phyloP scores from a whole-genome alignment of 768 basidiomycete species.

The Lentinula edodes region DNA sequence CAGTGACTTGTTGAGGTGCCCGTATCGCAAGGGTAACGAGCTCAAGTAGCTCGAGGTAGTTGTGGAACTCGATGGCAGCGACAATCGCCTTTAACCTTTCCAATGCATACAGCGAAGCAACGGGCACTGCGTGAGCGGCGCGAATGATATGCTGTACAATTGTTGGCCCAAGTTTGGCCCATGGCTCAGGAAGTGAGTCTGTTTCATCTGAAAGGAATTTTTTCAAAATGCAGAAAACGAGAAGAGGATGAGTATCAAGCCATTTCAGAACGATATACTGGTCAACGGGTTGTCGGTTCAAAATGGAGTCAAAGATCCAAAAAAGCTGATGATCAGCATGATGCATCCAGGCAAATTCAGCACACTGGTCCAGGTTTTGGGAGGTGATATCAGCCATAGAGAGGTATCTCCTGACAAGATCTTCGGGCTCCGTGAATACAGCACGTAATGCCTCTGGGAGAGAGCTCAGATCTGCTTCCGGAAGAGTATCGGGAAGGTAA shows the following conservation, averaged over 20 bases:
- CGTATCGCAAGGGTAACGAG: constrained; percentile 47
- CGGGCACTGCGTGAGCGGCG: constrained; percentile 47
- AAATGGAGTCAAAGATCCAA: constrained; percentile 38
- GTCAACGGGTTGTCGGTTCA: constrained; percentile 25
- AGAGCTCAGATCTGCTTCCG: constrained; percentile 32
- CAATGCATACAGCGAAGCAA: constrained; percentile 52
- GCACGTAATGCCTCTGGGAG: neutral
- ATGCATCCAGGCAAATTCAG: constrained; percentile 39
- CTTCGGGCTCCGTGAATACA: neutral
- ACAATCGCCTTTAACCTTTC: constrained; percentile 50
- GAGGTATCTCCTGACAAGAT: neutral
- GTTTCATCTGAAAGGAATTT: constrained; percentile 31
- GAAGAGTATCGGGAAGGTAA: constrained; percentile 35
- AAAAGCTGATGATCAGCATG: constrained; percentile 53
- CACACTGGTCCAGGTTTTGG: constrained; percentile 27
- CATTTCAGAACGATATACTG: constrained; percentile 26
- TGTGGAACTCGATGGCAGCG: constrained; percentile 27
- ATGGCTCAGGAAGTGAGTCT: neutral
- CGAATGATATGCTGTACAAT: constrained; percentile 39
- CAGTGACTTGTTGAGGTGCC: constrained; percentile 46
- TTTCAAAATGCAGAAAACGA: constrained; percentile 52
- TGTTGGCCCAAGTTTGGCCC: constrained; percentile 21
- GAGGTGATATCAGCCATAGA: constrained; percentile 12
- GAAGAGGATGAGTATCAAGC: constrained; percentile 45
- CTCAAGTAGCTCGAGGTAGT: constrained; percentile 51